Conservation (phyloP, 2,329 filamentous ascomycete species). For the Colletotrichum godetiae region DNA sequence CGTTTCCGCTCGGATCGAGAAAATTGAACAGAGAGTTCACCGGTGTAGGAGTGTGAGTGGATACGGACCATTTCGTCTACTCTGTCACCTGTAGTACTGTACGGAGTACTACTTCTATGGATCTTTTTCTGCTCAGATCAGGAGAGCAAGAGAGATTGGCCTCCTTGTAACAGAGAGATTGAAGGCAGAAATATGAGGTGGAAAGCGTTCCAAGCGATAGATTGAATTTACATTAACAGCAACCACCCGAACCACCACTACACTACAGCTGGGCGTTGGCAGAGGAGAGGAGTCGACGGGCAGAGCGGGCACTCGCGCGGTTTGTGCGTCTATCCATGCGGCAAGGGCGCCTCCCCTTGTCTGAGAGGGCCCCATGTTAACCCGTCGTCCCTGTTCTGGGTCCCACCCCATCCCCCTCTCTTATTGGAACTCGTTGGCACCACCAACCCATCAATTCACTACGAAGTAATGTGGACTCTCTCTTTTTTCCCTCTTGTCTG, state of each 20-base stretch:
- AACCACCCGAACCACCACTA: not conserved
- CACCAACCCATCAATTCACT: too few relatives aligned
- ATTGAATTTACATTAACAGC: not conserved
- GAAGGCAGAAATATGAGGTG: not conserved
- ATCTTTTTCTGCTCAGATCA: not conserved
- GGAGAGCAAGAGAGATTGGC: not conserved
- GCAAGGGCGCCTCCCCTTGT: constrained; percentile 27
- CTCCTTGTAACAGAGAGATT: not conserved
- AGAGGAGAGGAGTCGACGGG: not conserved
- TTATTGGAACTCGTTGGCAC: not conserved
- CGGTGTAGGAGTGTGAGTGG: not conserved
- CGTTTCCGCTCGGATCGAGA: not conserved
- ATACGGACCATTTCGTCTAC: not conserved
- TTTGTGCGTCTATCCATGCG: constrained; percentile 28
- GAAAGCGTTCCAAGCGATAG: not conserved
- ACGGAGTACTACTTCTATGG: too few relatives aligned
- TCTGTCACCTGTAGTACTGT: too few relatives aligned
- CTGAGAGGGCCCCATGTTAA: not conserved
- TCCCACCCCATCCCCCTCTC: not conserved
- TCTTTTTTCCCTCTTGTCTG: not conserved
- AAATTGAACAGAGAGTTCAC: not conserved
- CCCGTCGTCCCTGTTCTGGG: not conserved
- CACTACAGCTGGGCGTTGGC: not conserved
- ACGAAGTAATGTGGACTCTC: not conserved
- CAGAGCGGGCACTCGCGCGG: constrained; percentile 6